Percentiles rank a stretch among this genome's conserved stretches.
Evolutionary conservation across 78 protist species (phyloP).

Genomic region (Parvularia atlantis): DNA sequence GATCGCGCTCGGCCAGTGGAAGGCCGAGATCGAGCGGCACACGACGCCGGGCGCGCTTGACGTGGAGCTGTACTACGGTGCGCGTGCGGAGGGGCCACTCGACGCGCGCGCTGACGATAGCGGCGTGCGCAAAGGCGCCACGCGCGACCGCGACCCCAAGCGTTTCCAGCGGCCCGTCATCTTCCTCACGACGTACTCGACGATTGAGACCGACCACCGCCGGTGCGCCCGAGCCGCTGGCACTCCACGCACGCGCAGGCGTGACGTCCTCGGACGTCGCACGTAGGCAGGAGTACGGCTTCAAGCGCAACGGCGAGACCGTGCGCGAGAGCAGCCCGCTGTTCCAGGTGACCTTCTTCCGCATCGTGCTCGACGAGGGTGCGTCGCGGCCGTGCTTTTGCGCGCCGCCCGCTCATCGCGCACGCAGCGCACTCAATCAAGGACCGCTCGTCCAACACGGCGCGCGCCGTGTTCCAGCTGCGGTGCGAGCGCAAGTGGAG

Average conservation of each 20-base stretch:
- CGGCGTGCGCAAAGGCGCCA: neutral
- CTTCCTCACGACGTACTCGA: conserved; percentile 35
- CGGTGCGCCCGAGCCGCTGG: neutral
- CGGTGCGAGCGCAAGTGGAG: conserved; percentile 1
- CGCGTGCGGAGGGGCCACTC: neutral
- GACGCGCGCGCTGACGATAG: too few species aligned
- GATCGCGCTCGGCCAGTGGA: conserved; percentile 35
- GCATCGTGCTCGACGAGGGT: conserved; percentile 41
- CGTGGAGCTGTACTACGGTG: conserved; percentile 21
- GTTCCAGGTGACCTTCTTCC: conserved; percentile 13
- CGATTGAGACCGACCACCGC: conserved; percentile 1
- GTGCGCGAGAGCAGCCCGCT: neutral
- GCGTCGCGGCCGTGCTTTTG: neutral
- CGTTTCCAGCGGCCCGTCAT: conserved; percentile 10
- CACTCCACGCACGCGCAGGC: too few species aligned
- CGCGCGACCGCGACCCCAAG: neutral
- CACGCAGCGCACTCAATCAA: conserved; percentile 29
- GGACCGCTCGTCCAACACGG: conserved; percentile 24
- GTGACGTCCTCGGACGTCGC: neutral
- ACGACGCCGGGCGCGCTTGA: conserved; percentile 15
- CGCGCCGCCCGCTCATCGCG: neutral
- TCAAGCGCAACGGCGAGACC: conserved; percentile 8
- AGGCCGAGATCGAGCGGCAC: conserved; percentile 12
- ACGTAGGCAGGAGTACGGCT: conserved; percentile 10
- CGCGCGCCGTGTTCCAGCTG: conserved; percentile 20